Evolutionary conservation across 805 yeast genomes (phyloP), one percentile per base, ranked within the genome.

Genomic region (Saccharomycopsis schoenii): DNA sequence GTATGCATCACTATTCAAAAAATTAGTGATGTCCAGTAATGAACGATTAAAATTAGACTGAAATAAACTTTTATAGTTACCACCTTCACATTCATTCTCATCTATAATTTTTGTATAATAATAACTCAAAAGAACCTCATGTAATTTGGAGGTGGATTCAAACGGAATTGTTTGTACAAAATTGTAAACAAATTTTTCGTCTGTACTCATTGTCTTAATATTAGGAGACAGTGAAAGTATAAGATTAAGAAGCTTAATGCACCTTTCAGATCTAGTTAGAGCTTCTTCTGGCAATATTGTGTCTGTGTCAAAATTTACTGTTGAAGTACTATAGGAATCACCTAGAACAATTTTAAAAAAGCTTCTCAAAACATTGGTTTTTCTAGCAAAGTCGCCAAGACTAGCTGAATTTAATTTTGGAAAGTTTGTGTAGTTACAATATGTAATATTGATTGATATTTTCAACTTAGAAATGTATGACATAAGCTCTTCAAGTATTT

Each of bases 161-260:
- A 86, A 74, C 0, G 94, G 82, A 0, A 96, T 83, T 12, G 74
- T 76, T 2, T 76, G 72, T 15, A 94, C 74, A 68, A 93, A 89
- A 12, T 74, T 71, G 24, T 78, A 75, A 70, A 90, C 84, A 8
- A 91, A 83, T 15, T 68, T 65, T 41, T 80, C 76, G 41, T 77
- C 80, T 0, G 68, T 60, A 14, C 72, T 52, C n/a, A 63, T 24
- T 47, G 36, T 14, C 43, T 47, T 4, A 14, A 12, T 40, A 42
- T 25, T 21, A 37, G 47, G 36, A 40, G 56, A 42, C 17, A 55
- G 41, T 37, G 36, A 25, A 42, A 58, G 56, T 15, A 55, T 61
- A 14, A 51, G 47, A 34, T 43, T 37, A 15, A 61, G 50, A 10
- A 61, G 52, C 15, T 55, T 50, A 37, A 61, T 24, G 9, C 56